These are phyloP conservation scores for Yarrowia divulgata DNA, from an alignment of 805 yeast species.

Conservation along the genomic window DNA sequence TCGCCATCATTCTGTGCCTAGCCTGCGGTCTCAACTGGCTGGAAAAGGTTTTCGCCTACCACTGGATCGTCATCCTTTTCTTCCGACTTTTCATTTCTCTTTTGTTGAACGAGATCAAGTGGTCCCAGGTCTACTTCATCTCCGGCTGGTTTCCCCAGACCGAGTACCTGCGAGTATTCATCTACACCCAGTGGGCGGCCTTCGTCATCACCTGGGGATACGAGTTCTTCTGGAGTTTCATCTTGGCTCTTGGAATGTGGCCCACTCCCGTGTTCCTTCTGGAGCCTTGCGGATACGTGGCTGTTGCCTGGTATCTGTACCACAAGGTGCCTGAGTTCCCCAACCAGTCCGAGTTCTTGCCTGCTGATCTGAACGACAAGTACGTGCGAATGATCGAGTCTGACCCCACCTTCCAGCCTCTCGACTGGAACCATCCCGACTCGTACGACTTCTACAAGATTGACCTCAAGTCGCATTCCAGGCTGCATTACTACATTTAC, in stretches of 20 bases:
- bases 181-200: conserved; percentile 34
- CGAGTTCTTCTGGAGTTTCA: conserved; percentile 24
- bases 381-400: conserved; percentile 30
- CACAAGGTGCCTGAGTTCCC: conserved; percentile 38
- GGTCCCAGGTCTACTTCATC: conserved; percentile 38
- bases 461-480: conserved; percentile 15
- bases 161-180: conserved; percentile 16
- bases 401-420: conserved; percentile 32
- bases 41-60: conserved; percentile 35
- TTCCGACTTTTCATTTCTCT: conserved; percentile 28
- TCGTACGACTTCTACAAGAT: conserved; percentile 35
- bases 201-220: conserved; percentile 25
- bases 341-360: conserved; percentile 24
- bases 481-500: conserved; percentile 24
- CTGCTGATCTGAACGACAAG: conserved; percentile 24
- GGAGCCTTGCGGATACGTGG: conserved; percentile 28
- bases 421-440: conserved; percentile 36
- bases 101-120: conserved; percentile 29
- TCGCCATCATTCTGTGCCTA: conserved; percentile 18
- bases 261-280: conserved; percentile 30
- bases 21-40: conserved; percentile 30
- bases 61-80: conserved; percentile 17
- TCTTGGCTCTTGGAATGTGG: conserved; percentile 19
- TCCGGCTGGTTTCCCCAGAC: conserved; percentile 36
- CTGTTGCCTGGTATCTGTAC: conserved; percentile 31